A percentile compares a stretch with the other conserved stretches of the same genome.
Conservation (phyloP, 257 asterid species). For the Scutellaria galericulata region DNA sequence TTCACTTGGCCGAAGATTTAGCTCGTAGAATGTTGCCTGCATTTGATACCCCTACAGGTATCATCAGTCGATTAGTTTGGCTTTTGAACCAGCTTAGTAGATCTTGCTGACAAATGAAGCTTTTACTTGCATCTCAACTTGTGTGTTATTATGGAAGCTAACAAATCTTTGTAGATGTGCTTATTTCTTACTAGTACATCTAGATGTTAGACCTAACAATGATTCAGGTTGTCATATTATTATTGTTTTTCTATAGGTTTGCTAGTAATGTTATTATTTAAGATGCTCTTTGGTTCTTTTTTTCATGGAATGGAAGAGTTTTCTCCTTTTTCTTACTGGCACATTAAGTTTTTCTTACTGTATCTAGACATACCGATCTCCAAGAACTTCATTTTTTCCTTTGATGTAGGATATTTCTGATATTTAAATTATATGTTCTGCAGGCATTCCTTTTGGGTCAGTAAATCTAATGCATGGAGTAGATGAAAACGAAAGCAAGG, state of each 20-base stretch:
- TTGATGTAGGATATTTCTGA: slow-evolving; percentile 23
- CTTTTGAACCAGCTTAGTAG: slow-evolving; percentile 18
- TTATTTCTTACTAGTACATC: slow-evolving; percentile 3
- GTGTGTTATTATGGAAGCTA: slow-evolving; percentile 19
- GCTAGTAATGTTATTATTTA: slow-evolving; percentile 1
- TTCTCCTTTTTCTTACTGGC: neutral
- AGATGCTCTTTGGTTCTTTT: slow-evolving; percentile 9
- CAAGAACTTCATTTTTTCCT: neutral
- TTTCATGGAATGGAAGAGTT: slow-evolving; percentile 1
- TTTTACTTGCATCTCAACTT: slow-evolving; percentile 15
- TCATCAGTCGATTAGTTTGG: slow-evolving; percentile 24
- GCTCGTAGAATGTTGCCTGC: slow-evolving; percentile 95
- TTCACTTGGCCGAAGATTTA: slow-evolving; percentile 91
- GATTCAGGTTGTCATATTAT: neutral
- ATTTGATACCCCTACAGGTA: slow-evolving; percentile 99
- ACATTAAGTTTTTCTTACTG: slow-evolving; percentile 1
- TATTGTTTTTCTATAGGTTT: neutral
- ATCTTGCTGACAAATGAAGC: neutral
- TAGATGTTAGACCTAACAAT: neutral
- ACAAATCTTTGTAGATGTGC: neutral
- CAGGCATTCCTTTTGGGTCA: slow-evolving; percentile 99
- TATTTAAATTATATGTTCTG: slow-evolving; percentile 35
- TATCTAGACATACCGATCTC: neutral
- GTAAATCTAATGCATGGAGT: slow-evolving; percentile 94
- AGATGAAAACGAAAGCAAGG: slow-evolving; percentile 99